Conservation (phyloP, 768 basidiomycete species). For the Pleurotus salmoneostramineus region DNA sequence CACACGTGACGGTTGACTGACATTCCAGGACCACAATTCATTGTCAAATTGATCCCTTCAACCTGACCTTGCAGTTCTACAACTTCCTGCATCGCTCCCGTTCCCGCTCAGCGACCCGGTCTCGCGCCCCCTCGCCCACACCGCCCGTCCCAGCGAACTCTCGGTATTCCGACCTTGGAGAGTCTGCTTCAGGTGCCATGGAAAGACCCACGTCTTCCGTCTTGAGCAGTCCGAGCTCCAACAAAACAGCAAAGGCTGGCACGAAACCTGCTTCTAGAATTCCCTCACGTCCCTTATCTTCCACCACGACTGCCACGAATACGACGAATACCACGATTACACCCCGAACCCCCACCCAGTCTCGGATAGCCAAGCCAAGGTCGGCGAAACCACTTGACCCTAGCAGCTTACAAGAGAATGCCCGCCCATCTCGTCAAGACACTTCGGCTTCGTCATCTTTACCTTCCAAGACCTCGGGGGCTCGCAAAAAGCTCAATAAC, state of each 20-base stretch:
- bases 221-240: constrained; percentile 4
- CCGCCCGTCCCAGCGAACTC: background rate
- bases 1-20: background rate
- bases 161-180: background rate
- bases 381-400: background rate
- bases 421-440: background rate
- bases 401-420: constrained; percentile 5
- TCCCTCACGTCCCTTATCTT: constrained; percentile 61
- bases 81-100: constrained; percentile 45
- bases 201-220: constrained; percentile 3
- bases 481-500: constrained; percentile 39
- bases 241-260: constrained; percentile 17
- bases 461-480: constrained; percentile 30
- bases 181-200: constrained; percentile 1
- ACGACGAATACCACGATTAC: constrained; percentile 59
- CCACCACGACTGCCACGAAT: constrained; percentile 59
- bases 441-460: constrained; percentile 19
- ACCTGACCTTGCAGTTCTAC: constrained; percentile 41
- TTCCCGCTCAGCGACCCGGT: constrained; percentile 61
- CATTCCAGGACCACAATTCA: too few species aligned
- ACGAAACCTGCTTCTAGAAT: constrained; percentile 47
- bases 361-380: constrained; percentile 19
- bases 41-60: constrained; percentile 6
- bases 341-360: constrained; percentile 43
- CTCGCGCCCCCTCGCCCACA: constrained; percentile 11